Evolutionary conservation across 768 basidiomycete species (phyloP), one percentile per base, ranked within the genome.

Genomic region (Mrakia gelida): DNA sequence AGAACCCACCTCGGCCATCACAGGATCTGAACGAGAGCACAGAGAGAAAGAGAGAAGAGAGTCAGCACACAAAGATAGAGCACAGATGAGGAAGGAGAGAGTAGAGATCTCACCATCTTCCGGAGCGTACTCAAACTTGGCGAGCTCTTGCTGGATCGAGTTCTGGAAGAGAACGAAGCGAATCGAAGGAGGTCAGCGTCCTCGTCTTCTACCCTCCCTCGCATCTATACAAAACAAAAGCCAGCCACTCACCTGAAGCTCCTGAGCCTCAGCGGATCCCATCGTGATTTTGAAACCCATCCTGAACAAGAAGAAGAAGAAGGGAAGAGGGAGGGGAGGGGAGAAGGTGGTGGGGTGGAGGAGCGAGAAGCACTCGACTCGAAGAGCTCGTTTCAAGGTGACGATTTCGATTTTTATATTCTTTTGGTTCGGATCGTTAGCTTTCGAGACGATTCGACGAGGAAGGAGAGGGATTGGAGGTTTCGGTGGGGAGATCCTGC

Each of bases 1-100:
- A 52, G 49, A 18, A 30, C 72, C 2, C 30, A 75, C 77, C 77
- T 78, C 94, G 3, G 93, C 92, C 92, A 95, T 94, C 81, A 94
- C 92, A 21, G 90, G 89, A 84, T 95, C 93, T 81, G 56, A 9
- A 16, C n/a, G n/a, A n/a, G 21, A 45, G 11, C 9, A 11, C 45
- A 45, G 56, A 30, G 30, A n/a, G 6, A 1, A 49, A 49, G n/a
- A n/a, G n/a, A 10, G 9, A 18, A 7, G 54, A 3, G n/a, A 28
- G 56, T 73, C 23, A 73, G 49, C 4, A 52, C 18, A 63, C 2
- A 67, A 23, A 23, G 28, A 49, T 45, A 26, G 52, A 75, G 73
- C 11, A 38, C 8, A 8, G 0, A 54, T 62, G 2, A n/a, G n/a
- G n/a, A 30, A 49, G 21, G 18, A 49, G 30, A 30, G 38, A 74